Percentiles rank a stretch among this genome's conserved stretches.
Evolutionary conservation across 108 stramenopile species (phyloP).

Genomic region (Nitzschia inconspicua): DNA sequence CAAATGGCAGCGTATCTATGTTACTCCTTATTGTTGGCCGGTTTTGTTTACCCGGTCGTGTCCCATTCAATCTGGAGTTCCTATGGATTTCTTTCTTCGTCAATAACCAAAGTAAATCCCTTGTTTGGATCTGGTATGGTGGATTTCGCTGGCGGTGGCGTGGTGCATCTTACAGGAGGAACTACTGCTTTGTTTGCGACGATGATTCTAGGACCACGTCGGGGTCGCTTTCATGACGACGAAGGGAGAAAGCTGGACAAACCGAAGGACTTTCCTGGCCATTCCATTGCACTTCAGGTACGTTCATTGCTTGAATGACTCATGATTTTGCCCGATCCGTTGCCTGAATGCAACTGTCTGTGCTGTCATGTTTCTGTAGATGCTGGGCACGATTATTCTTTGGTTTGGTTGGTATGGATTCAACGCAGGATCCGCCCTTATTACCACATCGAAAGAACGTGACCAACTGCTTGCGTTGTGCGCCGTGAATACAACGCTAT

Average conservation of each 20-base stretch:
- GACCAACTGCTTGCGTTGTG: slow-evolving; percentile 57
- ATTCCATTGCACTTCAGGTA: slow-evolving; percentile 81
- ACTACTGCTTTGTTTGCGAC: slow-evolving; percentile 80
- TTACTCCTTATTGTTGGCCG: slow-evolving; percentile 65
- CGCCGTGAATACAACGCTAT: slow-evolving; percentile 86
- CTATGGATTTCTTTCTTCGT: slow-evolving; percentile 59
- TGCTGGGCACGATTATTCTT: slow-evolving; percentile 63
- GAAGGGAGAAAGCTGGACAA: slow-evolving; percentile 58
- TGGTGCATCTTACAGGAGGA: slow-evolving; percentile 93
- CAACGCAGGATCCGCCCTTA: slow-evolving; percentile 83
- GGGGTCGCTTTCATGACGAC: slow-evolving; percentile 76
- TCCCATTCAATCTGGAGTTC: slow-evolving; percentile 81
- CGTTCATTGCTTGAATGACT: not conserved
- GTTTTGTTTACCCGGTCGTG: slow-evolving; percentile 88
- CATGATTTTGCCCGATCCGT: not conserved
- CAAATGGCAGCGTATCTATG: slow-evolving; percentile 79
- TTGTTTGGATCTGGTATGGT: slow-evolving; percentile 74
- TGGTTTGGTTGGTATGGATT: slow-evolving; percentile 97
- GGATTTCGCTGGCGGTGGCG: slow-evolving; percentile 93
- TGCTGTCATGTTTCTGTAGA: slow-evolving; percentile 6
- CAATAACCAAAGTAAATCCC: slow-evolving; percentile 28
- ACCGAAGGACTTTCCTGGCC: slow-evolving; percentile 66
- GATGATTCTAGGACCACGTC: slow-evolving; percentile 80
- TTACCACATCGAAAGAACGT: slow-evolving; percentile 26
- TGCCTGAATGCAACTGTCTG: not conserved